These are phyloP conservation scores for Bassia scoparia DNA, from an alignment of 148 eudicot genomes.

Conservation along the genomic window DNA sequence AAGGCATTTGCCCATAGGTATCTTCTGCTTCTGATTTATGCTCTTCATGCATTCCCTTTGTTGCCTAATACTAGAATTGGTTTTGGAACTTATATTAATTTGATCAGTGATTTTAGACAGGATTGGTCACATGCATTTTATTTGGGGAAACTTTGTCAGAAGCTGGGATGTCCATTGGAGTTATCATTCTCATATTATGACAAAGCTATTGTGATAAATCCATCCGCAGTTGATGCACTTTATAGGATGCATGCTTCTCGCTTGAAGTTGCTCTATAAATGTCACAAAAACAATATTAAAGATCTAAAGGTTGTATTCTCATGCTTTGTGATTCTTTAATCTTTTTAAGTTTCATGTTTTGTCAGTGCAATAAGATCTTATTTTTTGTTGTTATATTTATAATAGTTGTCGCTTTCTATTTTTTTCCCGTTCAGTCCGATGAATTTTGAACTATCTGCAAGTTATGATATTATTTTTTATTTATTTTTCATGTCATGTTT, in stretches of 20 bases:
- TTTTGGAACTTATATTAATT: slow-evolving; percentile 1
- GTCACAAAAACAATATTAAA: slow-evolving; percentile 55
- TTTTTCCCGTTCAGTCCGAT: not conserved
- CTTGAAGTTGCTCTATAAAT: slow-evolving; percentile 76
- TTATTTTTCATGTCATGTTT: not conserved
- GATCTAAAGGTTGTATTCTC: slow-evolving; percentile 58
- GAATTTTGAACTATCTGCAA: not conserved
- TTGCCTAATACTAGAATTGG: slow-evolving; percentile 6
- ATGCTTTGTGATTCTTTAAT: slow-evolving; percentile 1
- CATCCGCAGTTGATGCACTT: slow-evolving; percentile 90
- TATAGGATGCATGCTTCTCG: slow-evolving; percentile 99
- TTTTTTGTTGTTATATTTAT: too few relatives aligned
- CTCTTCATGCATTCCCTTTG: not conserved
- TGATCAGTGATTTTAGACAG: slow-evolving; percentile 46
- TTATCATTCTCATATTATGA: slow-evolving; percentile 69
- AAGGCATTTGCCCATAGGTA: slow-evolving; percentile 86
- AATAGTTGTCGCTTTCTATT: too few relatives aligned
- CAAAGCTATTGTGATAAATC: slow-evolving; percentile 72
- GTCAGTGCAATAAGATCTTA: not conserved
- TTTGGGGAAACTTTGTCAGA: slow-evolving; percentile 85
- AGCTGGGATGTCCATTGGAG: slow-evolving; percentile 65
- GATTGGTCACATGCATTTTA: slow-evolving; percentile 96
- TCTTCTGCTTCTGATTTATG: slow-evolving; percentile 1
- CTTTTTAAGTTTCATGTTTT: not conserved
- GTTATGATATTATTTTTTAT: not conserved